These are phyloP conservation scores for Acanthamoeba lenticulata DNA, from an alignment of 208 protist genomes.

Conservation along the genomic window DNA sequence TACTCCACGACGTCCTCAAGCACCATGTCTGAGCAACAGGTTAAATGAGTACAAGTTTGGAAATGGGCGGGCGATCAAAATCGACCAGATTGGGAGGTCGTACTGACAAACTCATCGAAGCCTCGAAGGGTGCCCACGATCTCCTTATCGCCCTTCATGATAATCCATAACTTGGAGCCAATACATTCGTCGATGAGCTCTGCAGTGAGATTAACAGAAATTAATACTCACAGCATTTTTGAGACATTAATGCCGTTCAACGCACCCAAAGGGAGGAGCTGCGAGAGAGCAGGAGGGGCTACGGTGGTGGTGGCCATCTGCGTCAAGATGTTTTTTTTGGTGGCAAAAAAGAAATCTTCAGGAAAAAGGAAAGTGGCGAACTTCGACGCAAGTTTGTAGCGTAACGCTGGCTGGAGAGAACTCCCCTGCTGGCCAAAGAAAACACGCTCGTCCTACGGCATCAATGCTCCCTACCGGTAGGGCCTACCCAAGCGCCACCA, in stretches of 20 bases:
- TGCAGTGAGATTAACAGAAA: constrained; percentile 12
- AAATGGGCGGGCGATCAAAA: not conserved
- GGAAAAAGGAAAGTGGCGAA: not conserved
- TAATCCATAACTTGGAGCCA: constrained; percentile 87
- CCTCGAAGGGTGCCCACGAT: constrained; percentile 86
- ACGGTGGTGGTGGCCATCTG: not conserved
- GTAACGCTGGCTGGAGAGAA: too few relatives aligned
- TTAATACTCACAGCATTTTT: not conserved
- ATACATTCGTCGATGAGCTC: constrained; percentile 85
- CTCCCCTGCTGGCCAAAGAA: too few relatives aligned
- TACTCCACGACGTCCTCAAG: constrained; percentile 74
- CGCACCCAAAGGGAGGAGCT: not conserved
- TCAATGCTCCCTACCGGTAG: too few relatives aligned
- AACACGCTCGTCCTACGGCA: too few relatives aligned
- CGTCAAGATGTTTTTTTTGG: not conserved
- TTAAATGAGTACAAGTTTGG: not conserved
- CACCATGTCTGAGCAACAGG: constrained; percentile 49
- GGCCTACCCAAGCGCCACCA: too few relatives aligned
- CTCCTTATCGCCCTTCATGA: constrained; percentile 89
- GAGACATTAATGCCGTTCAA: not conserved
- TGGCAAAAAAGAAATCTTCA: too few relatives aligned
- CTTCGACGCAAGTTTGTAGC: too few relatives aligned
- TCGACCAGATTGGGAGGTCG: not conserved
- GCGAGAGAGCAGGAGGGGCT: not conserved
- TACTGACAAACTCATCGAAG: constrained; percentile 88